Percentiles rank a stretch among this genome's conserved stretches.
Evolutionary conservation across 148 eudicot species (phyloP).

Genomic region (Agrostemma githago): DNA sequence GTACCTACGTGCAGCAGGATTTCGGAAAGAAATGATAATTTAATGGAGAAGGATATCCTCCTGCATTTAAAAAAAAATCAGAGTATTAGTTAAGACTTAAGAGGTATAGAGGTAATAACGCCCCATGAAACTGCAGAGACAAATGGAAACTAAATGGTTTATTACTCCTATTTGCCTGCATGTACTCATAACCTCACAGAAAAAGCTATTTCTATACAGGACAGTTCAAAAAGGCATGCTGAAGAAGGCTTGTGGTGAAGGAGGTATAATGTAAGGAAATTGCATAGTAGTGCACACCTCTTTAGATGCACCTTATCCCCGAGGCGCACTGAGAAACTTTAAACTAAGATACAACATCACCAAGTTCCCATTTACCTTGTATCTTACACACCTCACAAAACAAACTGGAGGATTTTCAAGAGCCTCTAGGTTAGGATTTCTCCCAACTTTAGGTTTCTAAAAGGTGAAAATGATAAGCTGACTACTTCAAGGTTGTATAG

Average conservation of each 20-base stretch:
- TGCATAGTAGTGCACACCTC: not conserved
- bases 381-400: not conserved
- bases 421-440: not conserved
- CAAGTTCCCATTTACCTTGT: not conserved
- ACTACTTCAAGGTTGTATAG: not conserved
- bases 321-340: not conserved
- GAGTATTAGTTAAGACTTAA: constrained; percentile 12
- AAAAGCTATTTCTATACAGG: not conserved
- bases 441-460: not conserved
- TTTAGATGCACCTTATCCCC: not conserved
- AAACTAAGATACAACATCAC: too few species aligned
- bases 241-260: not conserved
- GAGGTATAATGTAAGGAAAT: not conserved
- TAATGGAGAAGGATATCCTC: constrained; percentile 95
- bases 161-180: not conserved
- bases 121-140: not conserved
- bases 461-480: not conserved
- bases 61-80: constrained; percentile 39
- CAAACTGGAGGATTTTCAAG: not conserved
- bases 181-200: not conserved
- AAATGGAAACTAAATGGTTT: not conserved
- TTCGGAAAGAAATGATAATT: constrained; percentile 97
- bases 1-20: constrained; percentile 99
- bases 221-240: not conserved
- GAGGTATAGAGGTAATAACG: not conserved